Evolutionary conservation across 441 rosid genomes (phyloP), one percentile per base, ranked within the genome.

Genomic region (Adansonia gregorii): DNA sequence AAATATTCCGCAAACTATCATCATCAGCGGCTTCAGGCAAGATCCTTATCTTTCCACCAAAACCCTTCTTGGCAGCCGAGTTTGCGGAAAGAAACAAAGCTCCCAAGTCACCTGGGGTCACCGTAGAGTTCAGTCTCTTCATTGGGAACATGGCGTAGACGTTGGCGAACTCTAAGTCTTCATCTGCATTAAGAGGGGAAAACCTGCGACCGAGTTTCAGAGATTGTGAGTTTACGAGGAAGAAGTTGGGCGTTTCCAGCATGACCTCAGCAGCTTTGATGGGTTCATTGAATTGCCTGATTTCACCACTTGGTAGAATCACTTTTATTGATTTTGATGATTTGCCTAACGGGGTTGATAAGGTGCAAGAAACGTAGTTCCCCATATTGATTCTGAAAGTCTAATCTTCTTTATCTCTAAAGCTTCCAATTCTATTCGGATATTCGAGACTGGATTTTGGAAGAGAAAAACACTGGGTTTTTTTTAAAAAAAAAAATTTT

Each of bases 201-300:
- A 94, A 81, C 73, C 91, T 87, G 51, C 86, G 80, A 6, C 92
- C 94, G 45, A 87, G 72, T 52, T 87, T 87, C 19, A 94, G 85
- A 0, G 93, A 86, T 20, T 77, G 85, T 0, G 91, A 48, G 75
- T 92, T 86, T 0, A 85, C 88, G 48, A 92, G 78, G 88, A 94
- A 94, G 89, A 78, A 89, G 74, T 85, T 92, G 0, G 97, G 97
- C 0, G 82, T 82, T 77, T 94, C 98, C 52, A 94, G 80, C 98
- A 94, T 94, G 8, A 92, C 82, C 88, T 94, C 98, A 0, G 96
- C 98, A 0, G 91, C 98, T 79, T 87, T 91, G 31, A 80, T 83
- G 41, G 90, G 92, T 4, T 73, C 78, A 52, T 76, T 68, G 77
- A 91, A 52, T n/a, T 85, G 83, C 68, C 81, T 84, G 78, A 92